phyloP scores from a whole-genome alignment of 805 yeast species.

The Starmerella tilneyi region DNA sequence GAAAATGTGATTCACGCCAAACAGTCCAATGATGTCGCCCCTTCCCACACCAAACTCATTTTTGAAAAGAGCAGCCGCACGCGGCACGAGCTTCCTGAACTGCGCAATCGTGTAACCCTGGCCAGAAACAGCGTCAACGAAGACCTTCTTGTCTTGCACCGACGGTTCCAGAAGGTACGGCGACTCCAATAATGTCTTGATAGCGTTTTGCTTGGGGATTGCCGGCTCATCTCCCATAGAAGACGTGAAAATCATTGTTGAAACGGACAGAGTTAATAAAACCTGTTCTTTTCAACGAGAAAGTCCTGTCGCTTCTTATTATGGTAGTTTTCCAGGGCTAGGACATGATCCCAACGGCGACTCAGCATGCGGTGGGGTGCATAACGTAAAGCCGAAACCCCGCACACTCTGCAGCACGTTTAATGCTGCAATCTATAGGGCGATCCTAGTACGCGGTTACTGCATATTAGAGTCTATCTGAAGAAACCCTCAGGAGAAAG shows the following conservation, averaged over 20 bases:
- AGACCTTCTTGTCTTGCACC: background rate
- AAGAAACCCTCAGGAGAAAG: too few relatives aligned
- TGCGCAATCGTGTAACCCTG: constrained; percentile 19
- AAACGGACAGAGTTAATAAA: background rate
- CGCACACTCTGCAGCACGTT: background rate
- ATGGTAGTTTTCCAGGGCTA: too few relatives aligned
- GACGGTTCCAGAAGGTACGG: constrained; percentile 1
- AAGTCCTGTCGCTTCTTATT: too few relatives aligned
- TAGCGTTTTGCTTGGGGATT: constrained; percentile 9
- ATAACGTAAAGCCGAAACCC: background rate
- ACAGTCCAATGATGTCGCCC: constrained; percentile 30
- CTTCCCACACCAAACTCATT: constrained; percentile 19
- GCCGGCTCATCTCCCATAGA: background rate
- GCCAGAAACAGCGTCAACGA: constrained; percentile 25
- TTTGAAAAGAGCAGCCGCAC: constrained; percentile 23
- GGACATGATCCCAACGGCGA: too few relatives aligned
- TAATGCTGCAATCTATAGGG: too few relatives aligned
- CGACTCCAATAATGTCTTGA: constrained; percentile 7
- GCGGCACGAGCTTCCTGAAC: constrained; percentile 14
- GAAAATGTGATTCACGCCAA: constrained; percentile 27
- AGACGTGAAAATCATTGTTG: constrained; percentile 9
- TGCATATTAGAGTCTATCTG: too few relatives aligned
- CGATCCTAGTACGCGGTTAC: too few relatives aligned
- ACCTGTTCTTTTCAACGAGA: background rate
- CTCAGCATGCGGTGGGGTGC: constrained; percentile 1